Conservation (phyloP, 306 rosid genomes). For the Medicago lupulina region DNA sequence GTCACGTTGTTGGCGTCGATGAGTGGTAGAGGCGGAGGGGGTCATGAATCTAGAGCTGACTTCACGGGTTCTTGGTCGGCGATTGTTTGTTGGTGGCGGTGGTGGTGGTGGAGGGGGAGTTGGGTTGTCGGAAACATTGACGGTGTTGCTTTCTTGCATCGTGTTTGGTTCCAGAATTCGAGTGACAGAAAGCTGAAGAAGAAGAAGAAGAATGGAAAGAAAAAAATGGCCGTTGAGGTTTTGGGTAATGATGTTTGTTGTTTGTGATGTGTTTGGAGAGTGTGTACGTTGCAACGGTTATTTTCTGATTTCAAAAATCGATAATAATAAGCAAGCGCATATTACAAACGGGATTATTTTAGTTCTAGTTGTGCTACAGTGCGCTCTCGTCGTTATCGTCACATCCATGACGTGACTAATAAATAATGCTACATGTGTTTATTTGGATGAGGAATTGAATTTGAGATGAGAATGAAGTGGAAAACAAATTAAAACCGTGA, state of each 20-base stretch:
- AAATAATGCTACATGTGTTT: too few species aligned
- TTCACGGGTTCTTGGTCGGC: slow-evolving; percentile 86
- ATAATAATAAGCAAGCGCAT: too few species aligned
- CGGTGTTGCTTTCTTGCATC: slow-evolving; percentile 33
- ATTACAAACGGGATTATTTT: too few species aligned
- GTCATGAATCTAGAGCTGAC: slow-evolving; percentile 93
- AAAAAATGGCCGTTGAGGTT: slow-evolving; percentile 9
- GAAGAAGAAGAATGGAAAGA: neutral
- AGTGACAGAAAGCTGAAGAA: neutral
- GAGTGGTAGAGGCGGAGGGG: slow-evolving; percentile 47
- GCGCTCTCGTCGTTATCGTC: too few species aligned
- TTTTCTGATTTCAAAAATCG: too few species aligned
- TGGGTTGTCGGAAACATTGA: slow-evolving; percentile 22
- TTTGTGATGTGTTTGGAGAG: neutral
- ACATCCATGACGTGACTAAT: too few species aligned
- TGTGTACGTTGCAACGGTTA: too few species aligned
- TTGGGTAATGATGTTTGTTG: neutral
- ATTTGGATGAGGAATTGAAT: too few species aligned
- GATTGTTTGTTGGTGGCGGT: slow-evolving; percentile 41
- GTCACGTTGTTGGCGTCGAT: slow-evolving; percentile 52
- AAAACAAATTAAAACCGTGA: too few species aligned
- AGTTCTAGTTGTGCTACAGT: too few species aligned
- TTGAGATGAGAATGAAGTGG: too few species aligned
- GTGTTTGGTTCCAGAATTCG: neutral
- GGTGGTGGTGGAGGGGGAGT: slow-evolving; percentile 57